phyloP scores from a whole-genome alignment of 2,329 filamentous ascomycete species.

The Cladosporium sp. region DNA sequence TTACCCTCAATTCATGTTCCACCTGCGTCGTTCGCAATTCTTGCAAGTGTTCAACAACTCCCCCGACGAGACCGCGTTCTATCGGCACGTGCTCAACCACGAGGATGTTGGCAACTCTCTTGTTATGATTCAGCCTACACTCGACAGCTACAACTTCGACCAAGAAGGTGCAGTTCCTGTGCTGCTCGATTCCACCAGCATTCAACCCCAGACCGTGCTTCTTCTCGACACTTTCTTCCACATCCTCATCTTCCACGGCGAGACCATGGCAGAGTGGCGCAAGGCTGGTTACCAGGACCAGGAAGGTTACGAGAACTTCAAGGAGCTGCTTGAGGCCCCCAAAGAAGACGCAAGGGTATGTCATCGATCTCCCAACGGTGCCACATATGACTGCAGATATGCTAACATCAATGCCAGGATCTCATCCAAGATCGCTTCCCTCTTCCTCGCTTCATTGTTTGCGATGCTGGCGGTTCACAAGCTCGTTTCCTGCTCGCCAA shows the following conservation, averaged over 20 bases:
- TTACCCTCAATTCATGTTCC: slow-evolving; percentile 99
- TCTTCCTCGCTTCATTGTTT: slow-evolving; percentile 97
- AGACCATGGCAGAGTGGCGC: slow-evolving; percentile 96
- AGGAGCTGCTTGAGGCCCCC: slow-evolving; percentile 77
- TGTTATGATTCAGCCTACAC: slow-evolving; percentile 97
- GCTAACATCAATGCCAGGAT: slow-evolving; percentile 56
- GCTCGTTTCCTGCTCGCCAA: slow-evolving; percentile 95
- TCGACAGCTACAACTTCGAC: slow-evolving; percentile 96
- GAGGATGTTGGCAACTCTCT: slow-evolving; percentile 96
- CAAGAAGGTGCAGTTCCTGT: slow-evolving; percentile 90
- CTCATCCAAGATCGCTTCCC: slow-evolving; percentile 96
- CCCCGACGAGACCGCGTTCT: slow-evolving; percentile 98
- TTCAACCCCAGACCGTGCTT: slow-evolving; percentile 88
- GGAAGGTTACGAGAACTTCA: slow-evolving; percentile 97
- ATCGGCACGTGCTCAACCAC: slow-evolving; percentile 92
- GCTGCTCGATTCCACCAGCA: slow-evolving; percentile 92
- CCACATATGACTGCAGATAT: background rate
- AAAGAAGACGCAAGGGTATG: slow-evolving; percentile 93
- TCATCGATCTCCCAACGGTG: slow-evolving; percentile 16
- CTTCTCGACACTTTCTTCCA: slow-evolving; percentile 99
- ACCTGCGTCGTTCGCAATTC: slow-evolving; percentile 93
- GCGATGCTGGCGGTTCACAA: slow-evolving; percentile 95
- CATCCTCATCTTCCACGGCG: slow-evolving; percentile 97
- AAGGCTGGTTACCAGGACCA: slow-evolving; percentile 98
- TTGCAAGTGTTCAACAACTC: slow-evolving; percentile 99